A percentile compares a stretch with the other conserved stretches of the same genome.
Conservation (phyloP, 768 basidiomycete species). For the Tylopilus felleus region DNA sequence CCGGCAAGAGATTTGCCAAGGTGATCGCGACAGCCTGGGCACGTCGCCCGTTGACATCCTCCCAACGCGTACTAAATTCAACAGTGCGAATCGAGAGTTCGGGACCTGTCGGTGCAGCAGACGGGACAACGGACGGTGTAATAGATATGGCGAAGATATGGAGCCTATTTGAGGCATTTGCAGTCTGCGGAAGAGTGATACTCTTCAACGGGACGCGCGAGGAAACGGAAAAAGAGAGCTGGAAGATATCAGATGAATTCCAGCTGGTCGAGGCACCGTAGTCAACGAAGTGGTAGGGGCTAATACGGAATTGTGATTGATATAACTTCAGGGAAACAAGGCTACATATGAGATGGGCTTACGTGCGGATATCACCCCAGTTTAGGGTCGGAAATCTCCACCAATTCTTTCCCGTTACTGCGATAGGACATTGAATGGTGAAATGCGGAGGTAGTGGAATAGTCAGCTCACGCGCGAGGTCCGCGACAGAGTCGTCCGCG, state of each 20-base stretch:
- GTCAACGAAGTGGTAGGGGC: conserved; percentile 44
- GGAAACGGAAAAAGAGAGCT: conserved; percentile 42
- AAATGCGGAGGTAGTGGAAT: not conserved
- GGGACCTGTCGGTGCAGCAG: conserved; percentile 20
- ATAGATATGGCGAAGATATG: conserved; percentile 47
- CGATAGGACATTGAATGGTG: not conserved
- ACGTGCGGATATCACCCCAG: conserved; percentile 45
- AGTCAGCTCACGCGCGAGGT: conserved; percentile 32
- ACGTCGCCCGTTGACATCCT: conserved; percentile 33
- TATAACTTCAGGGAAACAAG: not conserved
- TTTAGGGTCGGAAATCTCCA: conserved; percentile 41
- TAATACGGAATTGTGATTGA: conserved; percentile 15
- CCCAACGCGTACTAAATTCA: conserved; percentile 47
- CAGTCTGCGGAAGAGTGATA: conserved; percentile 41
- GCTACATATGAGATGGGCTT: conserved; percentile 6
- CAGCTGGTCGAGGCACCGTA: conserved; percentile 35
- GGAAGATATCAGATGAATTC: conserved; percentile 43
- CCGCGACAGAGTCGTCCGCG: conserved; percentile 33
- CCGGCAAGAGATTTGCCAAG: conserved; percentile 47
- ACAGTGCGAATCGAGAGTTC: conserved; percentile 41
- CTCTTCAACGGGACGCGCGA: conserved; percentile 40
- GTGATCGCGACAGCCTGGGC: conserved; percentile 52
- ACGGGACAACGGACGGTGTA: conserved; percentile 32
- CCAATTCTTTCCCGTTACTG: conserved; percentile 47
- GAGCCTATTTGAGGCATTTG: conserved; percentile 32